Evolutionary conservation across 495 filamentous ascomycete species (phyloP).

Genomic region (Staphylotrichum tortipilum): DNA sequence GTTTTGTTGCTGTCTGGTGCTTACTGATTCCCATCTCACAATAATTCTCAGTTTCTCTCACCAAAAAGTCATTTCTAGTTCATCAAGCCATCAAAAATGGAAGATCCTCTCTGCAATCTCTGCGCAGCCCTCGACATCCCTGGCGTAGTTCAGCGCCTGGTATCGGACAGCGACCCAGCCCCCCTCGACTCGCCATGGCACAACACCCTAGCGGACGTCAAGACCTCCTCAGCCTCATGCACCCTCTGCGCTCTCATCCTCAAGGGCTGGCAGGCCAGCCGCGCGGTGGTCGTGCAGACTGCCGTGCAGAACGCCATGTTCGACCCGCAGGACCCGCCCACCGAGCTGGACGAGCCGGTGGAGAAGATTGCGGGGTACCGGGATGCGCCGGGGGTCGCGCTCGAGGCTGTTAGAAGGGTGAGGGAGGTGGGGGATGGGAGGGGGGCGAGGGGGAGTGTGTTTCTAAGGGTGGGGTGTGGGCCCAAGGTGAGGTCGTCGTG

Average conservation of each 20-base stretch:
- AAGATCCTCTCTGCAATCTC: neutral
- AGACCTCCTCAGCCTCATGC: constrained; percentile 10
- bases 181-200: constrained; percentile 3
- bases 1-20: neutral
- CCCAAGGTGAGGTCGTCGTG: neutral
- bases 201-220: constrained; percentile 5
- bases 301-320: constrained; percentile 3
- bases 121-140: neutral
- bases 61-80: too few relatives aligned
- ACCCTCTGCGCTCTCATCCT: constrained; percentile 10
- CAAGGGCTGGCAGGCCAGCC: constrained; percentile 14
- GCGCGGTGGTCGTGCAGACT: constrained; percentile 1
- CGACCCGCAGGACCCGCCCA: constrained; percentile 6
- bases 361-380: constrained; percentile 12
- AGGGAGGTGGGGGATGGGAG: constrained; percentile 1
- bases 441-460: neutral
- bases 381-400: neutral
- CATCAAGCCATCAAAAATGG: neutral
- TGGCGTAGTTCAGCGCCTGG: neutral
- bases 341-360: constrained; percentile 10
- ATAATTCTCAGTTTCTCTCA: too few relatives aligned
- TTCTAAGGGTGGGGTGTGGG: constrained; percentile 2
- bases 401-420: neutral
- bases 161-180: neutral
- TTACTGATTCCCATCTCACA: too few relatives aligned